Conservation (phyloP, 257 asterid genomes). For the Pogostemon cablin region DNA sequence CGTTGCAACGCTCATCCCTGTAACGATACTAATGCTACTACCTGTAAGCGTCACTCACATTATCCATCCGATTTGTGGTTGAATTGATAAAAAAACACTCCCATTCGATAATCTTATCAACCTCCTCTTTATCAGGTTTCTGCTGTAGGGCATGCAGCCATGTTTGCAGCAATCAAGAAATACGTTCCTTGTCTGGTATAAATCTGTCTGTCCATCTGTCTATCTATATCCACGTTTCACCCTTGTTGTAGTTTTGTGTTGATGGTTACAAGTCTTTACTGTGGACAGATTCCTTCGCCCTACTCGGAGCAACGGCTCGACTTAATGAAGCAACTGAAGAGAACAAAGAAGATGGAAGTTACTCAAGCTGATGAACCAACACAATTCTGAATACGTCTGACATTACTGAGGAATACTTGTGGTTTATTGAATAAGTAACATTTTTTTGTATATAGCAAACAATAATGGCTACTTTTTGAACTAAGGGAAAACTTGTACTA, state of each 20-base stretch:
- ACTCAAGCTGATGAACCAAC: slow-evolving; percentile 32
- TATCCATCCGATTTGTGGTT: not conserved
- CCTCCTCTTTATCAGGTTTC: slow-evolving; percentile 51
- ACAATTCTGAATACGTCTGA: not conserved
- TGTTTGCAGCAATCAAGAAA: slow-evolving; percentile 78
- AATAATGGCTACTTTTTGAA: too few relatives aligned
- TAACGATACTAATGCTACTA: slow-evolving; percentile 71
- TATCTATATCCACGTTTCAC: not conserved
- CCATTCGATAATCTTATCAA: not conserved
- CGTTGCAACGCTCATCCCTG: slow-evolving; percentile 67
- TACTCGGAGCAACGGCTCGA: slow-evolving; percentile 63
- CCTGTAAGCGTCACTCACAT: slow-evolving; percentile 56
- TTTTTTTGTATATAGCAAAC: not conserved
- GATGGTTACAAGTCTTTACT: slow-evolving; percentile 18
- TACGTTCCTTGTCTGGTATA: slow-evolving; percentile 68
- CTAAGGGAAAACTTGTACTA: too few relatives aligned
- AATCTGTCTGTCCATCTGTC: not conserved
- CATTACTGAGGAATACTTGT: not conserved
- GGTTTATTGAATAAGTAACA: not conserved
- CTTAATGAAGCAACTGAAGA: slow-evolving; percentile 69
- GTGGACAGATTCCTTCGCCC: slow-evolving; percentile 78
- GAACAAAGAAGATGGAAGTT: slow-evolving; percentile 64
- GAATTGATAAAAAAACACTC: not conserved
- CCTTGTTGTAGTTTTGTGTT: not conserved
- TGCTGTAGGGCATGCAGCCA: slow-evolving; percentile 89